Evolutionary conservation across 2,329 filamentous ascomycete species (phyloP), one percentile per base, ranked within the genome.

Genomic region (Aspergillus hortae): DNA sequence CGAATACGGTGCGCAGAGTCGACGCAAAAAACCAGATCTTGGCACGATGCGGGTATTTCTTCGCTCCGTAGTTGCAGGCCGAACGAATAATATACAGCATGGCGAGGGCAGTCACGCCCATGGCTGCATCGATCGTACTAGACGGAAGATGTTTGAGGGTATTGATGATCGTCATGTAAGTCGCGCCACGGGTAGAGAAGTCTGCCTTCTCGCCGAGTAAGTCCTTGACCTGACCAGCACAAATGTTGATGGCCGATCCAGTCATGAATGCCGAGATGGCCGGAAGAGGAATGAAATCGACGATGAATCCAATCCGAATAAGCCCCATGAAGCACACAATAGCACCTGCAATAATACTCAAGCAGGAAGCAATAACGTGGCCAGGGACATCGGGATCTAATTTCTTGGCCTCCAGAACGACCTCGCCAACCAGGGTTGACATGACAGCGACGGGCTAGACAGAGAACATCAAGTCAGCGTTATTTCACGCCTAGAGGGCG

Each of bases 261-360:
- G 94, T 97, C 89, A 97, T 96, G 77, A 96, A 97, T 2, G 94
- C 91, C 0, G 89, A 92, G 49, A 97, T 89, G 0, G 92, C 89
- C 1, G 90, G 86, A 51, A 96, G 83, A 1, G 94, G 89, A 62
- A 97, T 96, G 64, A 96, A 82, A 60, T 97, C 91, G 44, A 96
- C 91, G 46, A 97, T 86, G 84, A 91, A 95, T 5, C 94, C 92
- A 35, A 86, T 81, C 44, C 92, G 85, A 41, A 89, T 75, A 3
- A 96, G 75, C 3, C 92, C 94, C 55, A 97, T 82, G 56, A 85
- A 83, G 46, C 87, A 78, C 35, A 96, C 87, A 52, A 96, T 88
- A 33, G 77, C 79, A 35, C 92, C 92, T 5, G 83, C 80, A 50
- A 96, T 83, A 50, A 97, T 76, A 5, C 90, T 85, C 17, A 97